These are phyloP conservation scores for Galerina sulciceps DNA, from an alignment of 768 basidiomycete genomes.

Conservation along the genomic window DNA sequence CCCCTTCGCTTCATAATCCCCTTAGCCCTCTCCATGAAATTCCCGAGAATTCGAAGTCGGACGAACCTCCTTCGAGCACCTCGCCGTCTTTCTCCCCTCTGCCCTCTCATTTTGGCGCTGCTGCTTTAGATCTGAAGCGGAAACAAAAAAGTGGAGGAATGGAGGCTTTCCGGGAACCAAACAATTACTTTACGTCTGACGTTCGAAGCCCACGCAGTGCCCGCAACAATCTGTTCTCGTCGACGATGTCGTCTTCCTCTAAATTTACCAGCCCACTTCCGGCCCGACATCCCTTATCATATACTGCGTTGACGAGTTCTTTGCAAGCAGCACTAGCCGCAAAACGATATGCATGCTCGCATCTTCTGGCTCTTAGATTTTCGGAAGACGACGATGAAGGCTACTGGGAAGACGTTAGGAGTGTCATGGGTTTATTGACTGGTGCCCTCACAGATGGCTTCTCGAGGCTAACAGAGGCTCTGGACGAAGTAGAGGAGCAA, in stretches of 20 bases:
- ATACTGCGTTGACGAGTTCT: conserved; percentile 62
- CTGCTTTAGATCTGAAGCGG: conserved; percentile 65
- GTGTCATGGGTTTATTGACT: conserved; percentile 72
- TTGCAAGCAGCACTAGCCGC: conserved; percentile 72
- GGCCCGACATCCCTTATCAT: conserved; percentile 68
- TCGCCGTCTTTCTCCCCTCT: conserved; percentile 19
- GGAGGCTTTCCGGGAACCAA: conserved; percentile 47
- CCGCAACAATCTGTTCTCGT: conserved; percentile 31
- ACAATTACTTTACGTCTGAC: conserved; percentile 33
- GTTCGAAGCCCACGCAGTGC: conserved; percentile 33
- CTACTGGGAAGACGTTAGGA: conserved; percentile 87
- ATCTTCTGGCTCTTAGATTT: conserved; percentile 81
- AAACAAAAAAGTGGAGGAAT: conserved; percentile 53
- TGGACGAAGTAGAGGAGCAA: conserved; percentile 62
- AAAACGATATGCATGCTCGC: conserved; percentile 78
- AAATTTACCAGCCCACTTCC: conserved; percentile 66
- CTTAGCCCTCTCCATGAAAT: conserved; percentile 19
- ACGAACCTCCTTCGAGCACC: conserved; percentile 20
- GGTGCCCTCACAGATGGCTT: conserved; percentile 70
- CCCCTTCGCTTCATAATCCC: conserved; percentile 26
- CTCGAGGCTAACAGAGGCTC: conserved; percentile 60
- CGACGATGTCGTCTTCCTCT: conserved; percentile 50
- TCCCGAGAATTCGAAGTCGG: conserved; percentile 30
- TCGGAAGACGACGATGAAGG: conserved; percentile 68
- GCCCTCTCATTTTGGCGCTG: conserved; percentile 54